Conservation (phyloP, 2,329 filamentous ascomycete species). For the Dactylellina sp. region DNA sequence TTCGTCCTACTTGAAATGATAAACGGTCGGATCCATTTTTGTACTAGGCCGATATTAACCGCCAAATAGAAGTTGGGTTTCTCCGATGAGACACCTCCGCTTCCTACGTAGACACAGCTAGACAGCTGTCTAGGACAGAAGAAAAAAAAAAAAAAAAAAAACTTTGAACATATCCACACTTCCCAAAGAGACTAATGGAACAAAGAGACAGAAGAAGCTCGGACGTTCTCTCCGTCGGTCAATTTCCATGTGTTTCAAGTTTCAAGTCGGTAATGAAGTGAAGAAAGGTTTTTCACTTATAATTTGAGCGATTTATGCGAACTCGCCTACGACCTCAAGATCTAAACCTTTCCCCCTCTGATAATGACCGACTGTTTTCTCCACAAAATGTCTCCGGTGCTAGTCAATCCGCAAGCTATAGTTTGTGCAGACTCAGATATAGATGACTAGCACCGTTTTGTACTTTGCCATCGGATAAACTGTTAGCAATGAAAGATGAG, state of each 20-base stretch:
- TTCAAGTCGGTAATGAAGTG: constrained; percentile 3
- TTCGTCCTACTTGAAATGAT: too few relatives aligned
- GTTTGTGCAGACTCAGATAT: constrained; percentile 34
- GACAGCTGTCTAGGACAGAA: not conserved
- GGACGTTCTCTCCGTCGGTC: constrained; percentile 45
- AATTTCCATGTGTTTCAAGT: constrained; percentile 45
- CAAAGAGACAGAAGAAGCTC: constrained; percentile 25
- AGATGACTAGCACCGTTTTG: constrained; percentile 35
- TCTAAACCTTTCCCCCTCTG: too few relatives aligned
- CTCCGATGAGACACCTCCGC: constrained; percentile 22
- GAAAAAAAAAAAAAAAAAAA: too few relatives aligned
- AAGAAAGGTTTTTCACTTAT: constrained; percentile 7
- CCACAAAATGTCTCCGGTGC: constrained; percentile 54
- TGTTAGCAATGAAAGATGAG: constrained; percentile 6
- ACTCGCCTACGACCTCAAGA: constrained; percentile 33
- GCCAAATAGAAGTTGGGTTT: constrained; percentile 24
- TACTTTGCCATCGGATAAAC: constrained; percentile 41
- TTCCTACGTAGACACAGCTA: constrained; percentile 2
- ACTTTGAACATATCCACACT: constrained; percentile 30
- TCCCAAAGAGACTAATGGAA: constrained; percentile 14
- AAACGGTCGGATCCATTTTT: constrained; percentile 7
- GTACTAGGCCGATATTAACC: constrained; percentile 16
- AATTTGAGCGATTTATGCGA: constrained; percentile 54
- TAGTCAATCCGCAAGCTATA: constrained; percentile 42
- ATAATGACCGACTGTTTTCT: too few relatives aligned